phyloP scores from a whole-genome alignment of 2,329 filamentous ascomycete species.

The Talaromyces sp. region DNA sequence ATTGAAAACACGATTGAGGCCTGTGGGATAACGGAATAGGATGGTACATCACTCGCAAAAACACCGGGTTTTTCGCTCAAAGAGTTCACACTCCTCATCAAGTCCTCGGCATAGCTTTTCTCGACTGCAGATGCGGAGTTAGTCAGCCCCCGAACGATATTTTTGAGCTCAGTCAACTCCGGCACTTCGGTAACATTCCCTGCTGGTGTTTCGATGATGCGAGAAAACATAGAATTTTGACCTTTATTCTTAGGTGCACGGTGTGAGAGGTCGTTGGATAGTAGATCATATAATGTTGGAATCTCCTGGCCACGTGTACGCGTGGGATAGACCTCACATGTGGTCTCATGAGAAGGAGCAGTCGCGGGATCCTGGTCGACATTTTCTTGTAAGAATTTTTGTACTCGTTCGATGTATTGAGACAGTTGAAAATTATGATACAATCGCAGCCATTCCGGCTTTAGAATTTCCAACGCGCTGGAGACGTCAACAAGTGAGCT shows the following conservation, averaged over 20 bases:
- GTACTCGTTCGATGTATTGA: constrained; percentile 40
- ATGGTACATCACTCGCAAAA: background rate
- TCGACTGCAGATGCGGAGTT: constrained; percentile 24
- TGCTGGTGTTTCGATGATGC: background rate
- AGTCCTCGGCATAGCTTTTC: constrained; percentile 33
- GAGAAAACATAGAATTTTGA: background rate
- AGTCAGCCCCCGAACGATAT: constrained; percentile 19
- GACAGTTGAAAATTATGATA: constrained; percentile 47
- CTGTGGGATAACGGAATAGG: background rate
- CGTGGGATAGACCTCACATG: background rate
- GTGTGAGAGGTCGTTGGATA: constrained; percentile 4
- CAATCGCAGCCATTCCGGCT: constrained; percentile 46
- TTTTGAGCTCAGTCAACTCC: constrained; percentile 14
- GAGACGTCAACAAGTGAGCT: constrained; percentile 28
- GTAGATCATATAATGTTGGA: constrained; percentile 10
- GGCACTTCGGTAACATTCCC: background rate
- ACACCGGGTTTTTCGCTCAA: constrained; percentile 13
- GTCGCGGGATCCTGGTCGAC: background rate
- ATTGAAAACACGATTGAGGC: background rate
- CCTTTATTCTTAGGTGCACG: background rate
- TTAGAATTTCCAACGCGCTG: constrained; percentile 37
- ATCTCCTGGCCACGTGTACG: background rate
- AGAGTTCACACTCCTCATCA: constrained; percentile 34
- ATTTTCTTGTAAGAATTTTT: constrained; percentile 34
- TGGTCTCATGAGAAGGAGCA: background rate